A percentile compares a stretch with the other conserved stretches of the same genome.
Evolutionary conservation across 2,329 filamentous ascomycete species (phyloP).

Genomic region (Ophiostoma sp.): DNA sequence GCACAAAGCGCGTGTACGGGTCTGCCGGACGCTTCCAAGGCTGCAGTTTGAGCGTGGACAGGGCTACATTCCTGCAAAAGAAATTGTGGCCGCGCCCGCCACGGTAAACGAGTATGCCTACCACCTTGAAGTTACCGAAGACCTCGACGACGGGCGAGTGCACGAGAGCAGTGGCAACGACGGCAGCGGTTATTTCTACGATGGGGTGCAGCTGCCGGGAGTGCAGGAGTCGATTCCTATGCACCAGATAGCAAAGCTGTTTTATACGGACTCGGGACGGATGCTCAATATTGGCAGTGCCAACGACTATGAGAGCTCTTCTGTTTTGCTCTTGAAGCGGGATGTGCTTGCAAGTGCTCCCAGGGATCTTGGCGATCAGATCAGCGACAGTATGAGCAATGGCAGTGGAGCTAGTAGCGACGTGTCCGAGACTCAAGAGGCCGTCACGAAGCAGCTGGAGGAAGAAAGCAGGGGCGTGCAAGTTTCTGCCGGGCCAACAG

Average conservation of each 20-base stretch:
- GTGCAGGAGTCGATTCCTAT: slow-evolving; percentile 52
- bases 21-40: slow-evolving; percentile 63
- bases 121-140: slow-evolving; percentile 75
- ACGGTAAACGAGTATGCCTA: slow-evolving; percentile 59
- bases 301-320: slow-evolving; percentile 62
- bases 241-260: slow-evolving; percentile 72
- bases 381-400: background rate
- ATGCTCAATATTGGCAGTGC: slow-evolving; percentile 69
- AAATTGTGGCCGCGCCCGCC: slow-evolving; percentile 28
- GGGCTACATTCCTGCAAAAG: slow-evolving; percentile 32
- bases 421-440: slow-evolving; percentile 37
- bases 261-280: slow-evolving; percentile 86
- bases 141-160: slow-evolving; percentile 57
- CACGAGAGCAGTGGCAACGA: slow-evolving; percentile 41
- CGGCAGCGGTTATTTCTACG: slow-evolving; percentile 32
- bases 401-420: background rate
- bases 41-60: slow-evolving; percentile 41
- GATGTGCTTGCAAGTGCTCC: slow-evolving; percentile 52
- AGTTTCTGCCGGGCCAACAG: background rate
- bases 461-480: slow-evolving; percentile 33
- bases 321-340: slow-evolving; percentile 68
- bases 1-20: slow-evolving; percentile 81
- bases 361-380: slow-evolving; percentile 20
- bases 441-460: slow-evolving; percentile 44
- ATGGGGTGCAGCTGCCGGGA: slow-evolving; percentile 42